A percentile compares a stretch with the other conserved stretches of the same genome.
These are phyloP conservation scores for Neurospora tetraspora DNA, from an alignment of 495 filamentous ascomycete species.

Conservation along the genomic window DNA sequence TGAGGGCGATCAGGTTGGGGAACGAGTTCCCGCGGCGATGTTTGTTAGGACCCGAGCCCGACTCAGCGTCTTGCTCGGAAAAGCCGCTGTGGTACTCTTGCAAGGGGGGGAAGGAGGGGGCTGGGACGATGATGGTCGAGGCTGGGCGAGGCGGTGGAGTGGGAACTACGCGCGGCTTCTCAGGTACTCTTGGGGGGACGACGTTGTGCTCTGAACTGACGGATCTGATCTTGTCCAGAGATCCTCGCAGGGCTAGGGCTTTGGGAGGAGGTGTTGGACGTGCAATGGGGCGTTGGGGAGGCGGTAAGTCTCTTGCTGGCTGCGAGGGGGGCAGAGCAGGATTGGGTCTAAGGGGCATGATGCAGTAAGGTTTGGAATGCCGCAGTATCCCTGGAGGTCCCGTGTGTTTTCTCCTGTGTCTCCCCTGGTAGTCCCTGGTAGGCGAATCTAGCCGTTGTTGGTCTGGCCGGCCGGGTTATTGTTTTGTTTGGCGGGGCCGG, in stretches of 20 bases:
- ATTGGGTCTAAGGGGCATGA: neutral
- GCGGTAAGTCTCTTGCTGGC: neutral
- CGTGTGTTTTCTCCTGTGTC: neutral
- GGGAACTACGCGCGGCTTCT: constrained; percentile 12
- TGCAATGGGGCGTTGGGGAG: neutral
- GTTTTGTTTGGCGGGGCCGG: neutral
- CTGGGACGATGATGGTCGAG: constrained; percentile 10
- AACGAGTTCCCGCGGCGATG: constrained; percentile 37
- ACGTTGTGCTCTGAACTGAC: neutral
- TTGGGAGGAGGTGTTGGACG: constrained; percentile 1
- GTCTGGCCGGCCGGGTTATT: constrained; percentile 1
- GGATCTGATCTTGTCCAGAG: constrained; percentile 8
- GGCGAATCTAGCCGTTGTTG: neutral
- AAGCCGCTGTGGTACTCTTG: constrained; percentile 29
- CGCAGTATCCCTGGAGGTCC: neutral
- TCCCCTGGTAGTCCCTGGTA: neutral
- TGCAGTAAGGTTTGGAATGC: neutral
- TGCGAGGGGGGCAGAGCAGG: neutral
- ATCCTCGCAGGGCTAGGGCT: constrained; percentile 12
- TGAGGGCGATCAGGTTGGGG: constrained; percentile 25
- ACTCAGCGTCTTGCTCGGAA: constrained; percentile 18
- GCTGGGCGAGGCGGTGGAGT: constrained; percentile 7
- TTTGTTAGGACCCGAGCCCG: constrained; percentile 8
- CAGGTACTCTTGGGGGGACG: constrained; percentile 13
- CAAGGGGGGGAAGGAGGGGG: constrained; percentile 13